Conservation (phyloP, 2,329 filamentous ascomycete species). For the Chrysoporthe cubensis region DNA sequence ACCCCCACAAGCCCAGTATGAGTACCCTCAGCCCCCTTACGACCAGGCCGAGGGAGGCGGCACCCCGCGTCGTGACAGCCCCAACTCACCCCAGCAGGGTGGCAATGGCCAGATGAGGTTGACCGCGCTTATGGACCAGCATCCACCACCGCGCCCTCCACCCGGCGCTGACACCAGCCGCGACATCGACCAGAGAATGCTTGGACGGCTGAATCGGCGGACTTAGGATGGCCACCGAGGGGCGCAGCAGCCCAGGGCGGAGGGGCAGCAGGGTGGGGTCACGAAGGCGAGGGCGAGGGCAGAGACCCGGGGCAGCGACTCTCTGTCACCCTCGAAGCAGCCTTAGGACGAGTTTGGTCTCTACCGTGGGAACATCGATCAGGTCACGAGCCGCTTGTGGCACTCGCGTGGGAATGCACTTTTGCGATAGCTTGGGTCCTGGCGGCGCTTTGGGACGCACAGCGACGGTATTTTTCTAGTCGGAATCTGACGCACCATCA, state of each 20-base stretch:
- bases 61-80: constrained; percentile 43
- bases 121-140: constrained; percentile 53
- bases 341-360: background rate
- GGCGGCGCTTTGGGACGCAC: background rate
- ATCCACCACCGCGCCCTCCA: constrained; percentile 29
- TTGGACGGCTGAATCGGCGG: constrained; percentile 53
- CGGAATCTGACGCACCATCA: background rate
- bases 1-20: constrained; percentile 46
- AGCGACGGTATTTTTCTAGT: background rate
- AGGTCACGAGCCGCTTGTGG: background rate
- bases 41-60: constrained; percentile 43
- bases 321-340: background rate
- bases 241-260: constrained; percentile 17
- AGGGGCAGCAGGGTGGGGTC: background rate
- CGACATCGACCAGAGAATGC: constrained; percentile 61
- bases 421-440: background rate
- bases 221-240: constrained; percentile 27
- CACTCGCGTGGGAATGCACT: background rate
- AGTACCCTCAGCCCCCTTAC: constrained; percentile 32
- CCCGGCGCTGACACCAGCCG: constrained; percentile 35
- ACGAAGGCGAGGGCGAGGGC: background rate
- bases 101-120: constrained; percentile 50
- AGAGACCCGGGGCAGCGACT: background rate
- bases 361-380: background rate
- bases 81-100: constrained; percentile 38